A percentile compares a stretch with the other conserved stretches of the same genome.
Conservation (phyloP, 78 protist genomes). For the Emiliania huxleyi region DNA sequence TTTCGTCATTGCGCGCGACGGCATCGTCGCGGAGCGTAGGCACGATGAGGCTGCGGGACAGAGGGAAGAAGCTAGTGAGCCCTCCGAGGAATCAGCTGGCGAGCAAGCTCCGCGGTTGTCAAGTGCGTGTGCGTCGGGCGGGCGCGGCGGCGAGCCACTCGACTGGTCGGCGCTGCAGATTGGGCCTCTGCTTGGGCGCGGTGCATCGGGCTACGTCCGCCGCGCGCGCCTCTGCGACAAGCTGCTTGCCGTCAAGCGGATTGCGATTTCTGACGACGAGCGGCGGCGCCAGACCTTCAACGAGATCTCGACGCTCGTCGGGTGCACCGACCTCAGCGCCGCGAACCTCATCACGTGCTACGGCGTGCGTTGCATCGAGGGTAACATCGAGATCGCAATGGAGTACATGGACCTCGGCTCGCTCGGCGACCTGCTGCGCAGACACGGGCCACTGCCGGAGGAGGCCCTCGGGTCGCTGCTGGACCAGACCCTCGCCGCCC, state of each 20-base stretch:
- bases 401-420: constrained; percentile 51
- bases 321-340: too few species aligned
- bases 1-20: background rate
- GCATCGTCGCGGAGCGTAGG: background rate
- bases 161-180: background rate
- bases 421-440: background rate
- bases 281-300: background rate
- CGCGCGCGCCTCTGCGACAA: background rate
- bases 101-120: background rate
- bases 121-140: background rate
- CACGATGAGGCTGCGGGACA: background rate
- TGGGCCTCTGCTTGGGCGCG: background rate
- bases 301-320: background rate
- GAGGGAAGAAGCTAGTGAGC: too few species aligned
- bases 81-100: too few species aligned
- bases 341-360: background rate
- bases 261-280: background rate
- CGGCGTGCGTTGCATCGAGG: constrained; percentile 26
- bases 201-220: background rate
- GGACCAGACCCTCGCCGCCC: constrained; percentile 26
- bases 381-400: constrained; percentile 25
- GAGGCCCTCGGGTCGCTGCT: background rate
- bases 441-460: background rate
- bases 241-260: background rate
- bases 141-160: background rate